Evolutionary conservation across 257 asterid species (phyloP).

Genomic region (Petunia axillaris): DNA sequence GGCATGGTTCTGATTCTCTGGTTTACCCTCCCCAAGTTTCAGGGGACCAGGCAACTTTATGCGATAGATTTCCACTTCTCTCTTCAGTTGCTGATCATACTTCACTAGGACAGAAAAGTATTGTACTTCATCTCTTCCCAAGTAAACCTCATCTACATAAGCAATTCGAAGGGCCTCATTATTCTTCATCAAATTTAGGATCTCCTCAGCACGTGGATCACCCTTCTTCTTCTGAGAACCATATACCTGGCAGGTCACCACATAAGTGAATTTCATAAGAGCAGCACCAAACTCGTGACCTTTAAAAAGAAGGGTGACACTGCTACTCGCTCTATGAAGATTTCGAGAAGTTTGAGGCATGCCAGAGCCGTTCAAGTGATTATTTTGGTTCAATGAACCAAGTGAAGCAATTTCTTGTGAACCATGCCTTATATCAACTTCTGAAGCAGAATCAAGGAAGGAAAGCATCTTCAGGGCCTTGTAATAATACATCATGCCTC

Average conservation of each 20-base stretch:
- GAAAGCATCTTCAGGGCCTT: conserved; percentile 94
- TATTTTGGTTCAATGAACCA: conserved; percentile 47
- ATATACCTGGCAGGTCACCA: conserved; percentile 93
- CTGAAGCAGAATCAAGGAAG: conserved; percentile 86
- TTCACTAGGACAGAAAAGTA: conserved; percentile 91
- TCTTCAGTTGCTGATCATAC: conserved; percentile 70
- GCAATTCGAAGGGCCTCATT: conserved; percentile 96
- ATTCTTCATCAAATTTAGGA: conserved; percentile 71
- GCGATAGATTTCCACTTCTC: conserved; percentile 88
- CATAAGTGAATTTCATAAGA: conserved; percentile 83
- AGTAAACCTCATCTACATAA: conserved; percentile 77
- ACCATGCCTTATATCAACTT: conserved; percentile 81
- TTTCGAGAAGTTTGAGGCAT: conserved; percentile 43
- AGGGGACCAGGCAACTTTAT: conserved; percentile 85
- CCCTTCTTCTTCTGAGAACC: conserved; percentile 81
- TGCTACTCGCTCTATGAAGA: conserved; percentile 72
- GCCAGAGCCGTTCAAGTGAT: conserved; percentile 37
- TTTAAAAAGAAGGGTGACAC: conserved; percentile 69
- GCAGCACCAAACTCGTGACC: conserved; percentile 83
- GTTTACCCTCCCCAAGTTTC: conserved; percentile 98
- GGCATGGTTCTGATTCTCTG: conserved; percentile 98
- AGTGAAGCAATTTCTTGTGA: conserved; percentile 56
- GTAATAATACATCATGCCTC: conserved; percentile 98
- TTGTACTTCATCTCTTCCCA: conserved; percentile 77
- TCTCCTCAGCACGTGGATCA: conserved; percentile 89